Conservation (phyloP, 768 basidiomycete genomes). For the Agrocybe pediades region DNA sequence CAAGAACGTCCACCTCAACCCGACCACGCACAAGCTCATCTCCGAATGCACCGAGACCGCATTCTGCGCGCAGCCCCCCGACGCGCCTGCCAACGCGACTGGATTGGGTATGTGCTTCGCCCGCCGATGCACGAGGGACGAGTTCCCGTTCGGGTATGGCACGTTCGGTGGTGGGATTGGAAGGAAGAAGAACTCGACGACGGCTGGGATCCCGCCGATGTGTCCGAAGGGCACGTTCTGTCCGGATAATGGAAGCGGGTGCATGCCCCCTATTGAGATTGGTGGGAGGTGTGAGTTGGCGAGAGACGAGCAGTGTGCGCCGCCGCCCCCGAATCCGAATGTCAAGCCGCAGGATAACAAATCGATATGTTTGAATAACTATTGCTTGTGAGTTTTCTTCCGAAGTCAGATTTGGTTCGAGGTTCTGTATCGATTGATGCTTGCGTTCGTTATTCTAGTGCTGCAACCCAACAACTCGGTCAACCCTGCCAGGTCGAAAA, state of each 20-base stretch:
- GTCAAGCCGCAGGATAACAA: conserved; percentile 52
- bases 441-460: conserved; percentile 33
- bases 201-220: conserved; percentile 47
- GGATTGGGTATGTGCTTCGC: conserved; percentile 49
- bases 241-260: conserved; percentile 67
- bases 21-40: conserved; percentile 54
- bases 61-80: conserved; percentile 48
- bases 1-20: conserved; percentile 52
- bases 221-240: conserved; percentile 60
- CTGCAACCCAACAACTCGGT: conserved; percentile 55
- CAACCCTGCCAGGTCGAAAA: conserved; percentile 46
- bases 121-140: conserved; percentile 59
- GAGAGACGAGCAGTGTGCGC: conserved; percentile 58
- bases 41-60: conserved; percentile 62
- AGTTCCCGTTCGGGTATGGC: conserved; percentile 58
- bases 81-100: conserved; percentile 20
- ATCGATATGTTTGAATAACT: conserved; percentile 56
- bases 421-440: neutral
- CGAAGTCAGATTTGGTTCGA: neutral
- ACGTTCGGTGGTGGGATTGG: conserved; percentile 19
- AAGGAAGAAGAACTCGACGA: conserved; percentile 10
- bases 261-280: conserved; percentile 38
- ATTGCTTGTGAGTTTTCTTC: conserved; percentile 51
- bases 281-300: conserved; percentile 60
- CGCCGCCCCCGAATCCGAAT: conserved; percentile 36